Base-by-base conservation (phyloP, 805 yeast species). In the Hyphopichia homilentoma region DNA sequence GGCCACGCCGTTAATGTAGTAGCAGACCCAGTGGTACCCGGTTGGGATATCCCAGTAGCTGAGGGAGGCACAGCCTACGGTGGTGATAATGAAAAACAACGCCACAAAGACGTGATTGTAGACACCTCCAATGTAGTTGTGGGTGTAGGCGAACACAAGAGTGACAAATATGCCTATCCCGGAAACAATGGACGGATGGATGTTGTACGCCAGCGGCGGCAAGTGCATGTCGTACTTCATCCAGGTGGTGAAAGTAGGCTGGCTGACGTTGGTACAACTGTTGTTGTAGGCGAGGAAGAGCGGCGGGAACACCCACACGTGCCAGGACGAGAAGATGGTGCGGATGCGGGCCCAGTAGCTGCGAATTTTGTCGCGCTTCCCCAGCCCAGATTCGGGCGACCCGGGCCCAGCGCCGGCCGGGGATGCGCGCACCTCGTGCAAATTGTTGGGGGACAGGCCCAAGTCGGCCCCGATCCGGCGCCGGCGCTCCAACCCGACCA, bases 211-310 rank as follows among this genome's bases (percentile, higher is more conserved):
- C 9, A 43, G 43, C 0, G 66, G 45, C 1, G 57, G 39, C 26
- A 66, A 50, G 6, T 52, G 45, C 23, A 60, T 48, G 23, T 55
- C 63, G 20, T 38, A 39, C 37, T 63, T 62, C 54, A 66, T 70
- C 77, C 77, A 74, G 5, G 65, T 50, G 14, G 57, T 53, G 38
- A 72, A 59, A 0, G 75, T 61, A 12, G 74, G 75, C 32, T 64
- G 71, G 4, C 57, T 29, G 18, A 28, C 37, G 2, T 48, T 45
- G n/a, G 65, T 58, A 33, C 59, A 44, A 2, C 63, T 14, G 39
- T 63, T 65, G 43, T 65, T 61, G 46, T 55, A 61, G 6, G 61
- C 55, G 35, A 63, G 50, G 39, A 65, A 65, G 28, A 67, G 18
- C 11, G 47, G n/a, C 5, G 51, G 52, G 27, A 48, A 48, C 24